phyloP scores from a whole-genome alignment of 2,329 filamentous ascomycete species.

The Colletotrichum tofieldiae region DNA sequence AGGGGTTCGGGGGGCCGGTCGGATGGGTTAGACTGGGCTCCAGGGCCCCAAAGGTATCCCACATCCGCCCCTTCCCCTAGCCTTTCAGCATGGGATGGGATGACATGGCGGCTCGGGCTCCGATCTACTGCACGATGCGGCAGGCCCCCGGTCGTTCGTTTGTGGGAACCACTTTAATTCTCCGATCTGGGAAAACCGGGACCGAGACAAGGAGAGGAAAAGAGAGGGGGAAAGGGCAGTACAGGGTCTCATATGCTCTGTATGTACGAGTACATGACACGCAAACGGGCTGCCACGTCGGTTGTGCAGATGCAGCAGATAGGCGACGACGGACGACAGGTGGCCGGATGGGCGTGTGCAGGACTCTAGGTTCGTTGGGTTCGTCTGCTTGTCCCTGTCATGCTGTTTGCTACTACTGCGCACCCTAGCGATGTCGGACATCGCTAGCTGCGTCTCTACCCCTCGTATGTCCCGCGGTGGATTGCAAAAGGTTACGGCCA shows the following conservation, averaged over 20 bases:
- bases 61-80: slow-evolving; percentile 17
- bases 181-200: slow-evolving; percentile 39
- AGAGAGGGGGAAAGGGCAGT: neutral
- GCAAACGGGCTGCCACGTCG: slow-evolving; percentile 38
- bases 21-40: slow-evolving; percentile 9
- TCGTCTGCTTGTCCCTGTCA: neutral
- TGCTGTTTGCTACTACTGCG: slow-evolving; percentile 5
- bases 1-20: slow-evolving; percentile 28
- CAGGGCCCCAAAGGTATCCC: slow-evolving; percentile 15
- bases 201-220: slow-evolving; percentile 12
- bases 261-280: slow-evolving; percentile 26
- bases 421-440: slow-evolving; percentile 38
- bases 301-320: slow-evolving; percentile 39
- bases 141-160: slow-evolving; percentile 39
- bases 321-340: slow-evolving; percentile 27
- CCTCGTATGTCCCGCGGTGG: slow-evolving; percentile 9
- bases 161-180: slow-evolving; percentile 39
- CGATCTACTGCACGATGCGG: slow-evolving; percentile 43
- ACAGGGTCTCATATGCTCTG: slow-evolving; percentile 24
- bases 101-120: slow-evolving; percentile 41
- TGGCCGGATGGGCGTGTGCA: slow-evolving; percentile 33
- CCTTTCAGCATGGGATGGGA: slow-evolving; percentile 28
- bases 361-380: slow-evolving; percentile 12
- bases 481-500: neutral
- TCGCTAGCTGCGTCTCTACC: slow-evolving; percentile 36